Percentiles rank a stretch among this genome's conserved stretches.
Evolutionary conservation across 345 rosid species (phyloP).

Genomic region (Geranium brycei): DNA sequence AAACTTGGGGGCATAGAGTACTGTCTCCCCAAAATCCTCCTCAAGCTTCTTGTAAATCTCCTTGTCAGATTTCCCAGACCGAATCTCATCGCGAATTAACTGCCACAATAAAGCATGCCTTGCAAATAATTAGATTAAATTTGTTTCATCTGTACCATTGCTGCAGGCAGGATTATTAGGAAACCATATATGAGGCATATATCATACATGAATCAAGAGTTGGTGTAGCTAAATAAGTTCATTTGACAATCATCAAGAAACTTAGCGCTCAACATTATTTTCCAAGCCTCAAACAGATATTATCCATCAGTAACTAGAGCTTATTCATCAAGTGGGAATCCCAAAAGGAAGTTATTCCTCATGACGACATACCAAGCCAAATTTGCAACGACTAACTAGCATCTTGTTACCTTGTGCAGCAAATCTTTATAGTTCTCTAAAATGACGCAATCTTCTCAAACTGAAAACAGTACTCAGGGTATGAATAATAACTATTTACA

Average conservation of each 20-base stretch:
- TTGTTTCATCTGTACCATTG: background rate
- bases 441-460: too few species aligned
- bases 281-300: background rate
- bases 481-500: too few species aligned
- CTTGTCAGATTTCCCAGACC: conserved; percentile 71
- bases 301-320: background rate
- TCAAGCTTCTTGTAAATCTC: conserved; percentile 86
- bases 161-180: background rate
- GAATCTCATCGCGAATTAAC: conserved; percentile 90
- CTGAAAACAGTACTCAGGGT: too few species aligned
- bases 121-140: background rate
- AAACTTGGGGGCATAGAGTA: conserved; percentile 86
- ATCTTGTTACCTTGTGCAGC: background rate
- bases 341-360: background rate
- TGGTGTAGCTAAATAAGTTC: background rate
- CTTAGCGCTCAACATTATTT: background rate
- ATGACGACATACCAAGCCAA: background rate
- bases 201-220: background rate
- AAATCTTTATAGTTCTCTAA: background rate
- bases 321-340: background rate
- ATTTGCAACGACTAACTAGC: background rate
- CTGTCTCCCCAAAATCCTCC: conserved; percentile 89
- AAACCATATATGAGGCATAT: conserved; percentile 1
- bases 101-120: conserved; percentile 19
- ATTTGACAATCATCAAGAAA: background rate